These are phyloP conservation scores for Chlamydomonas asymmetrica DNA, from an alignment of 139 green algal species.

Conservation along the genomic window DNA sequence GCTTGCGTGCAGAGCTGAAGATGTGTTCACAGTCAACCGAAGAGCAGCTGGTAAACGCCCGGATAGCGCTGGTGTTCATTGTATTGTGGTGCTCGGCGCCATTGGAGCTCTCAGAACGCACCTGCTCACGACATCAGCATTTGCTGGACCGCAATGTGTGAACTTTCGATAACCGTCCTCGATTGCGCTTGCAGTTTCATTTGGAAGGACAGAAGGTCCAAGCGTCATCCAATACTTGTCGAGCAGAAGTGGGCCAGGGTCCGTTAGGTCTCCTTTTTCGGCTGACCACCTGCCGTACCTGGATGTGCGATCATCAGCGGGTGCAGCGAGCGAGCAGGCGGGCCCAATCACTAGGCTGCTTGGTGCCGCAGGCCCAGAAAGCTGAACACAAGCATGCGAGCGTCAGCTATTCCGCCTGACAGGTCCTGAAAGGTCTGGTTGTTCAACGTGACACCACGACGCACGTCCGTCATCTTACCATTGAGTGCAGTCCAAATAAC, in stretches of 20 bases:
- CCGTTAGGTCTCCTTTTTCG: neutral
- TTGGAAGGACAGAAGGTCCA: neutral
- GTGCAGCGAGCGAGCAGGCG: too few relatives aligned
- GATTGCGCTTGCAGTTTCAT: neutral
- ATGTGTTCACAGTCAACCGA: neutral
- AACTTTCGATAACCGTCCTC: neutral
- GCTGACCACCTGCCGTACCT: neutral
- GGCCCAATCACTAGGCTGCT: too few relatives aligned
- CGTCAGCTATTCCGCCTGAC: too few relatives aligned
- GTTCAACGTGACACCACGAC: too few relatives aligned
- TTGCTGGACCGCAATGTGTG: neutral
- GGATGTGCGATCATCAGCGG: neutral
- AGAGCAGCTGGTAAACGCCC: neutral
- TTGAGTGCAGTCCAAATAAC: too few relatives aligned
- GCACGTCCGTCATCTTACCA: too few relatives aligned
- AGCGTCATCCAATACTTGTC: neutral
- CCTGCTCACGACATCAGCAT: neutral
- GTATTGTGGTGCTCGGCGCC: too few relatives aligned
- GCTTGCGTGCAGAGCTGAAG: neutral
- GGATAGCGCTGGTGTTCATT: neutral
- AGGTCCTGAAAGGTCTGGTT: too few relatives aligned
- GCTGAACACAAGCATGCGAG: too few relatives aligned
- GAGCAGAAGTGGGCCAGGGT: neutral
- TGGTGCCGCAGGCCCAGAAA: too few relatives aligned
- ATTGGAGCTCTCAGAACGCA: too few relatives aligned